These are phyloP conservation scores for Cutaneotrichosporon mucoides DNA, from an alignment of 1,284 basidiomycete species.

Conservation along the genomic window DNA sequence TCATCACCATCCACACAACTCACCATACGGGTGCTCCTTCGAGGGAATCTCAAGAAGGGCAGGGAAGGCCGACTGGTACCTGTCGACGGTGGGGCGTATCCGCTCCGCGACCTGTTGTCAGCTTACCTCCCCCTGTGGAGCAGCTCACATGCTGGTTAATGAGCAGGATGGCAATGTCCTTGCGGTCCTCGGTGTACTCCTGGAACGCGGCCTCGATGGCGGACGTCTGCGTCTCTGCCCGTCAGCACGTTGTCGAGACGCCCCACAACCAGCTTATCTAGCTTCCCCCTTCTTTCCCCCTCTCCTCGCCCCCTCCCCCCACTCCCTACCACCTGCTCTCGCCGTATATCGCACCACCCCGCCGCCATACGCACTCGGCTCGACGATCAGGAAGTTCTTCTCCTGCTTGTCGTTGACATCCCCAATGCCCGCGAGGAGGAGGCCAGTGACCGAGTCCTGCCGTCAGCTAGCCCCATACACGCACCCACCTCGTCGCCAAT, in stretches of 20 bases:
- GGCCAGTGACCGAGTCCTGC: slow-evolving; percentile 90
- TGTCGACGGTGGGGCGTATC: slow-evolving; percentile 91
- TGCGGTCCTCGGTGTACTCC: slow-evolving; percentile 77
- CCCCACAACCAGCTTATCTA: no score
- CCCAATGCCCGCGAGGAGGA: slow-evolving; percentile 86
- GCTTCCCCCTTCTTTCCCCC: no score
- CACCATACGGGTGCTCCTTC: slow-evolving; percentile 74
- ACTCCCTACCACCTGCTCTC: no score
- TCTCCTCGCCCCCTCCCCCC: no score
- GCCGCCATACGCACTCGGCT: slow-evolving; percentile 64
- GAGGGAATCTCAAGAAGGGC: slow-evolving; percentile 93
- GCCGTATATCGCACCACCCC: no score
- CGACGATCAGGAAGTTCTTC: slow-evolving; percentile 94
- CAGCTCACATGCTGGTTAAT: slow-evolving; percentile 89
- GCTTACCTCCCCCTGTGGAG: background rate
- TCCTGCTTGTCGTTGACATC: slow-evolving; percentile 81
- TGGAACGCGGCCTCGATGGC: slow-evolving; percentile 85
- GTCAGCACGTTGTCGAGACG: background rate
- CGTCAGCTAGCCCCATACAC: background rate
- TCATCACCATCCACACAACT: slow-evolving; percentile 16
- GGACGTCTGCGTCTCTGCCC: slow-evolving; percentile 77
- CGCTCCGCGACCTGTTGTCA: slow-evolving; percentile 78
- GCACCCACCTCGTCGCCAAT: slow-evolving; percentile 86
- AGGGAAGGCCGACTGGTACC: slow-evolving; percentile 93
- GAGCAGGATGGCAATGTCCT: slow-evolving; percentile 88